A percentile compares a stretch with the other conserved stretches of the same genome.
Evolutionary conservation across 192 early-diverging fungal species (phyloP).

Genomic region (Umbelopsis vinacea): DNA sequence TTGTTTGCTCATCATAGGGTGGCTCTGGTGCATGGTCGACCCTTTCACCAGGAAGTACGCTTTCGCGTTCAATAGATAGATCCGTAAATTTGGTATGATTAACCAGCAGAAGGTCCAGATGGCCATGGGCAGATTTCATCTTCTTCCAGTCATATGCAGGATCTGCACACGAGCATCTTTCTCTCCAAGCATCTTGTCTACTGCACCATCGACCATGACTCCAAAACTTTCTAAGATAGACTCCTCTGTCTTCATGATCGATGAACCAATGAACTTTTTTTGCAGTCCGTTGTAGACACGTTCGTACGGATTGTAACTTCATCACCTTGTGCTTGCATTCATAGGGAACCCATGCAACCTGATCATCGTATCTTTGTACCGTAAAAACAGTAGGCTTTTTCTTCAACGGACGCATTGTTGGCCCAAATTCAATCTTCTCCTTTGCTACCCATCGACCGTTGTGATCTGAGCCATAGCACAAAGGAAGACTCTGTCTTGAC

Average conservation of each 20-base stretch:
- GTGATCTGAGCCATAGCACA: neutral
- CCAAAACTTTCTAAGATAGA: constrained; percentile 9
- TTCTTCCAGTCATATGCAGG: neutral
- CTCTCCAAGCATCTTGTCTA: constrained; percentile 11
- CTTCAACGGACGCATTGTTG: neutral
- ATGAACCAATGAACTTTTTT: constrained; percentile 10
- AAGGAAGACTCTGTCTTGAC: neutral
- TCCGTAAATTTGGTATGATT: neutral
- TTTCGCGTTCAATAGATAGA: neutral
- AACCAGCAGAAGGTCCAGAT: neutral
- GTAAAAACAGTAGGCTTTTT: neutral
- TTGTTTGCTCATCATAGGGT: neutral
- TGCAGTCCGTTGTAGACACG: neutral
- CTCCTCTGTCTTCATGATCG: neutral
- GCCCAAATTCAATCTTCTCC: neutral
- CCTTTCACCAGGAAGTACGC: neutral
- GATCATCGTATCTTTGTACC: neutral
- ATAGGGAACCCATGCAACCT: constrained; percentile 4
- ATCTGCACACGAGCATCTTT: constrained; percentile 2
- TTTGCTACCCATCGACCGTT: neutral
- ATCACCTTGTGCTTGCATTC: neutral
- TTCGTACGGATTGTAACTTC: neutral
- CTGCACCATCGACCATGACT: constrained; percentile 10
- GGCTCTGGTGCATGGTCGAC: neutral
- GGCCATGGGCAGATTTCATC: neutral